Base-by-base conservation (phyloP, 1,284 basidiomycete genomes). In the Hortiboletus rubellus region DNA sequence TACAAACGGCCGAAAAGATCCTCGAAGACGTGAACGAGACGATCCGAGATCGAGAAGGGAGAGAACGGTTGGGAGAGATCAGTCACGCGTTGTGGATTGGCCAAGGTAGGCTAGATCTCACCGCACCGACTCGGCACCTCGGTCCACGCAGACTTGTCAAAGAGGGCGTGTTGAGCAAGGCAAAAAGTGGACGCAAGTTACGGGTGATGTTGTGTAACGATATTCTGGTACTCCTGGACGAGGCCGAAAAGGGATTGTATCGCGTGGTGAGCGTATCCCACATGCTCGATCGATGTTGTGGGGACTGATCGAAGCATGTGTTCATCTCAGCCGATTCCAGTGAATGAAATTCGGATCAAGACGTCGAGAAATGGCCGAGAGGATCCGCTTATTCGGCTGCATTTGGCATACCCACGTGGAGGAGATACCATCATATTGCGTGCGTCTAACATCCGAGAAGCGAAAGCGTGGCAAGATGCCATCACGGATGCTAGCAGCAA, bases 91-190 rank as follows among this genome's bases (percentile, higher is more conserved):
- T 98, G 5, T 95, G 88, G 87, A 86, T 96, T 52, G 92, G 92
- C 10, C 85, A 92, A 73, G 91, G 91, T 1, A 86, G 89, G 15
- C 82, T 97, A 31, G 94, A 98, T 70, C 77, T 98, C n/a, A 96
- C 93, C 0, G 91, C 89, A 3, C 89, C 91, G 0, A 97, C 94
- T 10, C 83, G 89, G 2, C 81, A 85, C 63, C 86, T 92, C 78
- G 94, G 92, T 1, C 75, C 81, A 10, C 81, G 96, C 24, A 82
- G 77, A 60, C 78, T 98, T 14, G 52, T 98, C 44, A 91, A 87
- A 61, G 92, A 98, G 69, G 94, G 94, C 0, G 57, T 79, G 5
- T 72, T 98, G 9, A 72, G 79, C 61, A 98, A 98, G 71, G 80
- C 89, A 11, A 96, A 94, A 76, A 92, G 91, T 59, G 88, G 92